These are phyloP conservation scores for Ajuga chamaepitys DNA, from an alignment of 257 asterid species.

Conservation along the genomic window DNA sequence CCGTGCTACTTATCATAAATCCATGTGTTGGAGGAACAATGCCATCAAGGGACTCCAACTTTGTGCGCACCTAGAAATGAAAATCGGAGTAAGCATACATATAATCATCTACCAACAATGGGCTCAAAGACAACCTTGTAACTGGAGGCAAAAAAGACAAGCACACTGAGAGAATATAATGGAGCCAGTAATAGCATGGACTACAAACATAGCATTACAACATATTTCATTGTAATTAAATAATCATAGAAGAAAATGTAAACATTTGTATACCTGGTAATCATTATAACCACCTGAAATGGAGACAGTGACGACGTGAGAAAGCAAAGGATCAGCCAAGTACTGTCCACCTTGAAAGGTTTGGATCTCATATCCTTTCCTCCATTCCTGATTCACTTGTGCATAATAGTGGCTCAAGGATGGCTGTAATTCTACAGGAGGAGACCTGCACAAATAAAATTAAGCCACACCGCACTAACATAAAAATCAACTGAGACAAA, in stretches of 20 bases:
- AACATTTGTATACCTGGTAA: conserved; percentile 64
- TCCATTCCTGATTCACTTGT: conserved; percentile 77
- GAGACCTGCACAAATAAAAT: conserved; percentile 52
- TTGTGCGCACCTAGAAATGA: conserved; percentile 69
- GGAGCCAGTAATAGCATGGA: neutral
- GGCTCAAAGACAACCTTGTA: neutral
- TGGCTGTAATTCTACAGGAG: conserved; percentile 90
- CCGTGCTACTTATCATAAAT: conserved; percentile 75
- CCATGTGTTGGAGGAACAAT: conserved; percentile 96
- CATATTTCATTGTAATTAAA: neutral
- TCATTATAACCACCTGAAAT: conserved; percentile 95
- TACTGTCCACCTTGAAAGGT: conserved; percentile 55
- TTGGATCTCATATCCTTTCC: conserved; percentile 66
- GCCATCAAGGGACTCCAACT: conserved; percentile 83
- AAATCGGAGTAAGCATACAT: conserved; percentile 13
- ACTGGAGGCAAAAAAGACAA: conserved; percentile 9
- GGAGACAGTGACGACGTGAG: conserved; percentile 67
- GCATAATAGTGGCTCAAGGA: conserved; percentile 83
- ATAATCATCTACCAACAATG: conserved; percentile 8
- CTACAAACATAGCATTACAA: neutral
- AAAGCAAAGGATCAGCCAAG: conserved; percentile 56
- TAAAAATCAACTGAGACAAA: conserved; percentile 12
- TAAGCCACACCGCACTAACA: conserved; percentile 13
- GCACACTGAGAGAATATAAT: neutral
- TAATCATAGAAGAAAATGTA: conserved; percentile 4